phyloP scores from a whole-genome alignment of 2,329 filamentous ascomycete genomes.

The Dothiorella sarmentorum region DNA sequence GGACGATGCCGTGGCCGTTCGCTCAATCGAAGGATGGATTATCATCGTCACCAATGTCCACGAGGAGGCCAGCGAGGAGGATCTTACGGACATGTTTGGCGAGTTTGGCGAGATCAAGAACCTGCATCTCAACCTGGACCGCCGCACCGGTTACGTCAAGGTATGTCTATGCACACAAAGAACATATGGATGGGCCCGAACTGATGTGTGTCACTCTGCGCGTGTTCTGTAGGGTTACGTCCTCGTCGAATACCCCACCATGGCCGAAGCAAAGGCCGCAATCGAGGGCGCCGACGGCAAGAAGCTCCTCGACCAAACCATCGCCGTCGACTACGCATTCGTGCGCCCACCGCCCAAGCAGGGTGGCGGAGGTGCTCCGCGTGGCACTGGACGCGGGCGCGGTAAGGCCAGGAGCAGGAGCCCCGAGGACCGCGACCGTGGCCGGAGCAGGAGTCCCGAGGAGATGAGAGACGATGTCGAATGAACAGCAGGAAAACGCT shows the following conservation, averaged over 20 bases:
- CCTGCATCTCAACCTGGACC: slow-evolving; percentile 76
- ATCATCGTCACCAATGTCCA: slow-evolving; percentile 83
- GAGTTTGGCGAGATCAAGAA: slow-evolving; percentile 88
- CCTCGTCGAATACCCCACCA: slow-evolving; percentile 77
- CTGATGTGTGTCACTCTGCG: background rate
- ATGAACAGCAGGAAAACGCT: background rate
- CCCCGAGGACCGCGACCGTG: slow-evolving; percentile 37
- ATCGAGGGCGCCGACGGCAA: slow-evolving; percentile 75
- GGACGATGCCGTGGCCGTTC: slow-evolving; percentile 67
- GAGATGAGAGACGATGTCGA: slow-evolving; percentile 13
- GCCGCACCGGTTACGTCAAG: slow-evolving; percentile 83
- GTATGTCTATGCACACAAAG: slow-evolving; percentile 39
- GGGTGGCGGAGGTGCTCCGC: slow-evolving; percentile 31
- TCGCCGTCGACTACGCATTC: slow-evolving; percentile 80
- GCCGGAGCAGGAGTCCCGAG: slow-evolving; percentile 20
- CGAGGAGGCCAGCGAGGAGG: slow-evolving; percentile 82
- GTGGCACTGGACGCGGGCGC: slow-evolving; percentile 20
- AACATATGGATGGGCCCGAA: too few species aligned
- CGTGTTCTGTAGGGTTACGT: slow-evolving; percentile 67
- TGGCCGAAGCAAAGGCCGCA: slow-evolving; percentile 75
- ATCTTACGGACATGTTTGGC: slow-evolving; percentile 74
- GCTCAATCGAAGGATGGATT: slow-evolving; percentile 88
- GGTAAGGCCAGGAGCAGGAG: slow-evolving; percentile 43
- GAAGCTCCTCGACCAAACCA: slow-evolving; percentile 76
- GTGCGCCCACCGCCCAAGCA: slow-evolving; percentile 65